phyloP scores from a whole-genome alignment of 2,329 filamentous ascomycete genomes.

The Diaporthe velutina region DNA sequence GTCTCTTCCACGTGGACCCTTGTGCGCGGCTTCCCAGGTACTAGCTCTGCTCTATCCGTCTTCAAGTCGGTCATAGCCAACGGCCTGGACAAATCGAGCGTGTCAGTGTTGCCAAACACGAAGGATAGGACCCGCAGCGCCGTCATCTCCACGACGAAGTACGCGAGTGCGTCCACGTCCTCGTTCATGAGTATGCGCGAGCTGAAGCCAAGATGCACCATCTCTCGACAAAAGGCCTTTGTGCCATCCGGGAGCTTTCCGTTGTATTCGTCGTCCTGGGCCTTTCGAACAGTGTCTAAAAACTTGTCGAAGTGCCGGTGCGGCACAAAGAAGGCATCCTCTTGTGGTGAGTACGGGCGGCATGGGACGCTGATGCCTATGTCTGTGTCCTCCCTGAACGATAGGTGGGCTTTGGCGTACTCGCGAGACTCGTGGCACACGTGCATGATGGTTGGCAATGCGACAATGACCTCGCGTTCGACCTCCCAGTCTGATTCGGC shows the following conservation, averaged over 20 bases:
- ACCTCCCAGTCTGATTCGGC: conserved; percentile 10
- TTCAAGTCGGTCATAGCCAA: background rate
- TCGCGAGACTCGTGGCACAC: conserved; percentile 26
- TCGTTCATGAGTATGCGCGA: background rate
- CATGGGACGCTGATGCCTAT: background rate
- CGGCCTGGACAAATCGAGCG: background rate
- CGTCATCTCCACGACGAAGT: background rate
- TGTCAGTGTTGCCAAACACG: conserved; percentile 6
- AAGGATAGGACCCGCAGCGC: background rate
- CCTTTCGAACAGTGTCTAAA: background rate
- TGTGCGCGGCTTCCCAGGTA: conserved; percentile 1
- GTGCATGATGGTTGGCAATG: conserved; percentile 21
- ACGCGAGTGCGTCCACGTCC: background rate
- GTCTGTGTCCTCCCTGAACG: conserved; percentile 12
- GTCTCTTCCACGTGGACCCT: conserved; percentile 1
- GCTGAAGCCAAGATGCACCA: background rate
- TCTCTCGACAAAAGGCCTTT: conserved; percentile 2
- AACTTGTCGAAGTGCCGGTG: background rate
- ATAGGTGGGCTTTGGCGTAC: conserved; percentile 16
- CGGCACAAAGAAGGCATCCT: conserved; percentile 22
- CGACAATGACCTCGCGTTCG: conserved; percentile 8
- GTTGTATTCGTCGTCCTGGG: background rate
- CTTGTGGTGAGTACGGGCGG: conserved; percentile 12
- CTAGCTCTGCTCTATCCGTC: background rate
- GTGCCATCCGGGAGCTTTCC: background rate